phyloP scores from a whole-genome alignment of 169 alveolate species.

The Condylostoma magnum region DNA sequence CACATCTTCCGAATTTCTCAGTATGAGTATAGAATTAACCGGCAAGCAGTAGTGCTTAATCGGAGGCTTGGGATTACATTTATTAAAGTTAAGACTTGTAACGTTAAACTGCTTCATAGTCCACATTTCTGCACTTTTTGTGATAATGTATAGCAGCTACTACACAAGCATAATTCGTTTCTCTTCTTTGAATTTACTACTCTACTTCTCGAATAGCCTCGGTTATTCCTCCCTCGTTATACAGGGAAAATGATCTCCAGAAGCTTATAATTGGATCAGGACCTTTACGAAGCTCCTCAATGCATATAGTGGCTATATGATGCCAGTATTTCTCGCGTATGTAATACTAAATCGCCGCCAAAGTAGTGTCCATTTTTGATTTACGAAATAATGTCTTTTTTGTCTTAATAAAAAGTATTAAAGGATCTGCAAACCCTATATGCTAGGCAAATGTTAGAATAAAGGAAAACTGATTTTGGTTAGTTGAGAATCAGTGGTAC shows the following conservation, averaged over 20 bases:
- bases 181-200: conserved; percentile 62
- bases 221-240: conserved; percentile 72
- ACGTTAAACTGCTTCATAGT: conserved; percentile 78
- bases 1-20: conserved; percentile 52
- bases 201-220: conserved; percentile 84
- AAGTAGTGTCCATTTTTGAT: conserved; percentile 60
- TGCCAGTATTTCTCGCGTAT: conserved; percentile 65
- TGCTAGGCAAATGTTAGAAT: too few species aligned
- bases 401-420: too few species aligned
- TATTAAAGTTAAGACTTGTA: conserved; percentile 58
- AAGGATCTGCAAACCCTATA: too few species aligned
- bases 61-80: conserved; percentile 61
- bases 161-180: conserved; percentile 68
- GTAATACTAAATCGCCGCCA: conserved; percentile 56
- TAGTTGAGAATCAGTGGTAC: too few species aligned
- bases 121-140: conserved; percentile 67
- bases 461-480: too few species aligned
- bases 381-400: too few species aligned
- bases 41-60: conserved; percentile 60
- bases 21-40: conserved; percentile 54
- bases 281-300: conserved; percentile 57
- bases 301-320: conserved; percentile 48
- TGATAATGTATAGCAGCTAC: conserved; percentile 67
- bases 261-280: conserved; percentile 76
- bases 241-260: conserved; percentile 79